Evolutionary conservation across 1,284 basidiomycete genomes (phyloP), one percentile per base, ranked within the genome.

Genomic region (Tilletia indica): DNA sequence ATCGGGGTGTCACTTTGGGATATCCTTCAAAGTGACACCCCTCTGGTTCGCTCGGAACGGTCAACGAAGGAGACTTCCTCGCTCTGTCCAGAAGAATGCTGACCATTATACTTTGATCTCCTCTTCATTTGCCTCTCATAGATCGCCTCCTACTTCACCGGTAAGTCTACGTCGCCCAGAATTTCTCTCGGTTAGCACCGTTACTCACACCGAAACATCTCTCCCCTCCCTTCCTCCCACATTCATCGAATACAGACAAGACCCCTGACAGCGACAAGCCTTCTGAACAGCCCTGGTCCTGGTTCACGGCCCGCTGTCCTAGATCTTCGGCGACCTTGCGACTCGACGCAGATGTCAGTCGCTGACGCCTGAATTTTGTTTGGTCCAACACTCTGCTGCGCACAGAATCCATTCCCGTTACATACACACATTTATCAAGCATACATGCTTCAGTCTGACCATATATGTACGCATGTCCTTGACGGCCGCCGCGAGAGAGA

Each of bases 221-320:
- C 25, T 31, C 25, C 25, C 25, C 25, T 31, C 2, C 25, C 25
- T 31, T 31, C 25, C 25, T 31, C 36, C 34, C 48, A 38, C 36
- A 38, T 3, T 39, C 64, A 14, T 36, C 16, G 14, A 3, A 25
- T 58, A 25, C 67, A 75, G 74, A 75, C 72, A 74, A 70, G 38
- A 73, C 72, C 19, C 74, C 74, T 36, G 74, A 75, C 69, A 63
- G 49, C 16, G 74, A 75, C 72, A 75, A 75, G 72, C 74, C 47
- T 75, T 75, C 74, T 75, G 71, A 71, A 51, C 25, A 19, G 42
- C 14, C 42, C 42, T 45, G 42, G 1, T 45, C 1, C 42, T 14
- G 6, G 42, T 9, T 54, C 5, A 4, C 51, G 51, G 3, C 51
- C n/a, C 47, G 47, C 47, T 48, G 25, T 31, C 25, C 42, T 45